Percentiles rank a stretch among this genome's conserved stretches.
These are phyloP conservation scores for Ophioceras dolichostomum DNA, from an alignment of 2,329 filamentous ascomycete species.

Conservation along the genomic window DNA sequence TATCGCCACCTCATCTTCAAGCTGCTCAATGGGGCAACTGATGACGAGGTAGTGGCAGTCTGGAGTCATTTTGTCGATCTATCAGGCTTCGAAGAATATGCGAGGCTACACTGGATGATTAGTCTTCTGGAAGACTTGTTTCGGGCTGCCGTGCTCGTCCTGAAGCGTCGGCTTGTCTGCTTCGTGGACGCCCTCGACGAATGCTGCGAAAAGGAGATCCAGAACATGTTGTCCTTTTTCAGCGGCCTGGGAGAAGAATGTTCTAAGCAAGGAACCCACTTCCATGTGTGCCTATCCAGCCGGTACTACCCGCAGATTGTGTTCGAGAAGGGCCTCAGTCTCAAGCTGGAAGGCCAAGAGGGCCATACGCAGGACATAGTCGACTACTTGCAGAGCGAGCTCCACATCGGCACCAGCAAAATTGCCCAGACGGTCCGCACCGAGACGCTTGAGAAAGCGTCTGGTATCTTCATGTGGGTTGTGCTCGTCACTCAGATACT, in stretches of 20 bases:
- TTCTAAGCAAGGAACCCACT: background rate
- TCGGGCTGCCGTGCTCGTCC: constrained; percentile 4
- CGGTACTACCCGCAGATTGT: constrained; percentile 32
- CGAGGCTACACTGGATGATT: constrained; percentile 4
- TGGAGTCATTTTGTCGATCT: constrained; percentile 10
- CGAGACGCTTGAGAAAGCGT: constrained; percentile 21
- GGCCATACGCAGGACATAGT: constrained; percentile 22
- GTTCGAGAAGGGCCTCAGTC: constrained; percentile 12
- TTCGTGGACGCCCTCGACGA: constrained; percentile 35
- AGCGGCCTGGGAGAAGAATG: constrained; percentile 20
- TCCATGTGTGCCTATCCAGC: constrained; percentile 31
- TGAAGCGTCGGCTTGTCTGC: constrained; percentile 6
- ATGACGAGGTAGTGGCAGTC: constrained; percentile 13
- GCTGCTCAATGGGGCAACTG: constrained; percentile 19
- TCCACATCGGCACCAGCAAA: constrained; percentile 10
- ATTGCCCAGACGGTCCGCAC: constrained; percentile 8
- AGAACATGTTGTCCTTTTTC: constrained; percentile 29
- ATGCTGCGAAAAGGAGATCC: constrained; percentile 27
- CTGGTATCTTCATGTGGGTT: constrained; percentile 31
- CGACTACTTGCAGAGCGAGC: constrained; percentile 16
- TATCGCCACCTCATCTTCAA: constrained; percentile 35
- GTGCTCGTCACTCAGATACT: constrained; percentile 24
- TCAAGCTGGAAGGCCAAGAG: constrained; percentile 21
- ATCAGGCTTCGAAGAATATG: background rate
- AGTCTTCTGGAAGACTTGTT: constrained; percentile 6